Base-by-base conservation (phyloP, 176 grass and related monocot genomes). In the Poa pratensis region DNA sequence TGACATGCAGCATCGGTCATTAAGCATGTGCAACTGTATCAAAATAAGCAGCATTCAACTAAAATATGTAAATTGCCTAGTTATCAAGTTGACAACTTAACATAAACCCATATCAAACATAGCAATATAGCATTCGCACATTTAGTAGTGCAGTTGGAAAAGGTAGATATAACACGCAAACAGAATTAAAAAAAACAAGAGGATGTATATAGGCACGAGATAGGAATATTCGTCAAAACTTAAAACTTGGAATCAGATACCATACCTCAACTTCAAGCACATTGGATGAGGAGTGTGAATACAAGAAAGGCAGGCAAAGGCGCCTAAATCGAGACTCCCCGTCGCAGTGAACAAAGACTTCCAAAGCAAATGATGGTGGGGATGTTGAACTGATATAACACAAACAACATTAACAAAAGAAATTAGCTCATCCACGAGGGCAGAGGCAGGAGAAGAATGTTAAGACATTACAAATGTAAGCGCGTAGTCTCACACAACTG, bases 231-330 rank as follows among this genome's bases (percentile, higher is more conserved):
- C 37, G 18, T 74, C 42, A 73, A 37, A 86, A 87, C 0, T 65
- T 81, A 12, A 64, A 70, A 67, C 66, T 65, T 57, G 19, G 69
- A 79, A 79, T 28, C 60, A 83, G 19, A 34, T 32, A 55, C n/a
- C 35, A 48, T 86, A 98, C 93, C 93, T 98, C 96, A 74, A 98
- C 93, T 89, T 98, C 96, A 78, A 98, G 87, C 73, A 98, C 91
- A 85, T 95, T 98, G 23, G 96, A 95, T 84, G 96, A 94, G 85
- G 96, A 98, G 73, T 98, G 96, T 79, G 93, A 98, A 90, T 95
- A 98, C 39, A 98, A 94, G 80, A 98, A 98, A 83, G 96, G 93
- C 64, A 95, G 91, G 72, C 93, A 98, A 86, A 95, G 96, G 27
- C 96, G 93, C 78, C 96, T 94, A 90, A 98, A 98, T 73, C 93